Base-by-base conservation (phyloP, 2,329 filamentous ascomycete genomes). In the Exophiala sideris region DNA sequence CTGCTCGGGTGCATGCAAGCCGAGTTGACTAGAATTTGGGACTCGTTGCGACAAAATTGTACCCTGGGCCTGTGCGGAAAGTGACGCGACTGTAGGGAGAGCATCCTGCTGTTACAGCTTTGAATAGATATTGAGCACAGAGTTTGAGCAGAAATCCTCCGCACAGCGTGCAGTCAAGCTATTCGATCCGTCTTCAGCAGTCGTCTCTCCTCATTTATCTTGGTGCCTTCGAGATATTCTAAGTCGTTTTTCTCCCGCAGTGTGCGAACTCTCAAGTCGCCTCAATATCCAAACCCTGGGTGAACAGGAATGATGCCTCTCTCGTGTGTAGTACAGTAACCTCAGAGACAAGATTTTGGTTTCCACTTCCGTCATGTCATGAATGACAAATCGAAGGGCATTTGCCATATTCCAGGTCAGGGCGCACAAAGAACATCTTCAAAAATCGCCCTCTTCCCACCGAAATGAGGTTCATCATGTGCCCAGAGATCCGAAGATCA, bases 321-420 rank as follows among this genome's bases (percentile, higher is more conserved):
- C 88, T 79, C 66, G 86, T 90, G 68, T 85, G 88, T 82, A 69
- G 77, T 80, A 87, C 89, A 89, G 82, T 86, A 83, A 86, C 88
- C 85, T 88, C 87, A 71, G 79, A 86, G 89, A 95, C 86, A 84
- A 76, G 89, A 94, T 91, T 96, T 96, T 95, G 87, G 77, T 87
- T 77, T 91, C 86, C 88, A 85, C 87, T 84, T 83, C 83, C 66
- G 66, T 54, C 12, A 48, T 54, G 42, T 45, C 52, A 34, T 68
- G 50, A 53, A 42, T 66, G 44, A 65, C 63, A 58, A 42, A 50
- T 64, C 50, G 64, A 68, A 63, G 68, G 66, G 65, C 64, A 60
- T 60, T 62, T 56, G 57, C 57, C 55, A 45, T 66, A 59, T 62
- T 68, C 65, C 68, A 69, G 72, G 82, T 82, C 78, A 68, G 79